Percentiles rank a stretch among this genome's conserved stretches.
Evolutionary conservation across 2,329 filamentous ascomycete species (phyloP).

Genomic region (Penicillium occitanis): DNA sequence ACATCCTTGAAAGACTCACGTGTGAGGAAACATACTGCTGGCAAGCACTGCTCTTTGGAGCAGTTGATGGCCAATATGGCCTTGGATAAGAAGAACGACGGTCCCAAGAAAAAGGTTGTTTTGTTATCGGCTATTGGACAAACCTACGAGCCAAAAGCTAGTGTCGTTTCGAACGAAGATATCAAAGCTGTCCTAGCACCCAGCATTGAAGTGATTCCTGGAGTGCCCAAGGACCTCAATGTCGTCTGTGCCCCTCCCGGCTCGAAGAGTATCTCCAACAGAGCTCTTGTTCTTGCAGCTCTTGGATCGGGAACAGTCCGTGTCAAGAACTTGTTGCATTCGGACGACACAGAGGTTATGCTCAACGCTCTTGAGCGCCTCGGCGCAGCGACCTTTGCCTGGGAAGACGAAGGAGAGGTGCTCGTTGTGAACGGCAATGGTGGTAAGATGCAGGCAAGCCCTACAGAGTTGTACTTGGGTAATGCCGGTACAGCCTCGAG

Average conservation of each 20-base stretch:
- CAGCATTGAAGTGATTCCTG: slow-evolving; percentile 70
- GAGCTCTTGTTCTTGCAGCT: slow-evolving; percentile 89
- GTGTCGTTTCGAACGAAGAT: slow-evolving; percentile 79
- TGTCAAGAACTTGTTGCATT: slow-evolving; percentile 90
- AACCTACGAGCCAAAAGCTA: slow-evolving; percentile 83
- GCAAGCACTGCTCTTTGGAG: slow-evolving; percentile 84
- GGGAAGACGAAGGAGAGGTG: slow-evolving; percentile 92
- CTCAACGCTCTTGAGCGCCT: slow-evolving; percentile 83
- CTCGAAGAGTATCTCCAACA: slow-evolving; percentile 96
- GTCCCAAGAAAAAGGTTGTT: slow-evolving; percentile 92
- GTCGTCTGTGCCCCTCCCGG: slow-evolving; percentile 85
- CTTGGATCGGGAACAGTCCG: slow-evolving; percentile 82
- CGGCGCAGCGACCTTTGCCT: slow-evolving; percentile 82
- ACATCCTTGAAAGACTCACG: slow-evolving; percentile 81
- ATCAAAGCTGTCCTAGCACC: slow-evolving; percentile 82
- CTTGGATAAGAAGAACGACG: slow-evolving; percentile 98
- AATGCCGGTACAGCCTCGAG: slow-evolving; percentile 95
- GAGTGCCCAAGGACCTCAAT: slow-evolving; percentile 63
- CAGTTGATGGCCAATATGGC: slow-evolving; percentile 89
- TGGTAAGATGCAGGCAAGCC: slow-evolving; percentile 75
- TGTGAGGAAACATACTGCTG: slow-evolving; percentile 77
- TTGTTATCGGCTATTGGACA: slow-evolving; percentile 86
- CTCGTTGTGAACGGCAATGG: slow-evolving; percentile 87
- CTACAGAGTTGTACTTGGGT: slow-evolving; percentile 81
- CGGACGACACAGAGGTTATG: slow-evolving; percentile 97